Conservation (phyloP, 2,329 filamentous ascomycete genomes). For the Phialemonium atrogriseum region DNA sequence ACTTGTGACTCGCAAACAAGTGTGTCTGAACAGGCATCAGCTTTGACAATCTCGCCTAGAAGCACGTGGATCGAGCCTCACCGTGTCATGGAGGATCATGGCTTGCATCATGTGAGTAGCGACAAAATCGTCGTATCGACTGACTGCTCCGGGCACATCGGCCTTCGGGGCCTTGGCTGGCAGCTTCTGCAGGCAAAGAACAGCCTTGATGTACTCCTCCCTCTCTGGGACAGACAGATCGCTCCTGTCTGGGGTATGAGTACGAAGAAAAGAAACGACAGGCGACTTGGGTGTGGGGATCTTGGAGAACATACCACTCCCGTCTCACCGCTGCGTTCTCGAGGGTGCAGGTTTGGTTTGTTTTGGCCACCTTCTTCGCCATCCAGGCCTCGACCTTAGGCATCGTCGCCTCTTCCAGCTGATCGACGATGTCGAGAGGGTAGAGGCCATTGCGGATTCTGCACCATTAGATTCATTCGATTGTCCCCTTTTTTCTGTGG, state of each 20-base stretch:
- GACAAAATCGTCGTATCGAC: constrained; percentile 23
- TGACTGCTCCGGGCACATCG: constrained; percentile 19
- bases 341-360: constrained; percentile 20
- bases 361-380: constrained; percentile 15
- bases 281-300: no score
- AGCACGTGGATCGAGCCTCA: background rate
- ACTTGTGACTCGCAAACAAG: constrained; percentile 12
- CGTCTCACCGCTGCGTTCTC: constrained; percentile 18
- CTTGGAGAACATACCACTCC: constrained; percentile 20
- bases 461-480: no score
- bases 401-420: constrained; percentile 19
- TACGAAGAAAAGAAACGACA: background rate
- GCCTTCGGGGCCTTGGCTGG: constrained; percentile 15
- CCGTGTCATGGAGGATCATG: constrained; percentile 18
- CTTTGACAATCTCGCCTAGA: background rate
- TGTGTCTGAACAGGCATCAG: background rate
- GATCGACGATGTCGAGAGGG: constrained; percentile 20
- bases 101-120: constrained; percentile 19
- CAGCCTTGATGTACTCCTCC: constrained; percentile 19
- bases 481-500: no score
- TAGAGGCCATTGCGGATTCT: constrained; percentile 17
- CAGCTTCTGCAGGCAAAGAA: constrained; percentile 18
- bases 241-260: constrained; percentile 13
- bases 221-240: constrained; percentile 18
- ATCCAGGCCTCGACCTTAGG: constrained; percentile 18